Base-by-base conservation (phyloP, 345 rosid species). In the Adansonia digitata region DNA sequence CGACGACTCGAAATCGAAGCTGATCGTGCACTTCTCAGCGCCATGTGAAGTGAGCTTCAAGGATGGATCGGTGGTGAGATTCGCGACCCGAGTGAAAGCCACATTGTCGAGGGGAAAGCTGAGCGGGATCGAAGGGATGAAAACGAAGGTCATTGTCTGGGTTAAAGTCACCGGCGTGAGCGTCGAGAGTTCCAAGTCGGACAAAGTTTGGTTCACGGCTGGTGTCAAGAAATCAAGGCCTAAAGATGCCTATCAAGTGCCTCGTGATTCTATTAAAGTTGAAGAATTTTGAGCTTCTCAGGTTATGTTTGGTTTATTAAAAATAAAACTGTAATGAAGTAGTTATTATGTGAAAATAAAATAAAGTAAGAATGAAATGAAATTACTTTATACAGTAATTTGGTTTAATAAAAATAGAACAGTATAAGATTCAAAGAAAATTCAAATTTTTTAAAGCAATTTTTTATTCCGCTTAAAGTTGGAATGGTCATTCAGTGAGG, bases 121-220 rank as follows among this genome's bases (percentile, higher is more conserved):
- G 0, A 73, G 35, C 0, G 79, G 77, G 22, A 73, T 82, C 2
- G 83, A 77, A 42, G 87, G 85, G 49, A 82, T 84, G 83, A 82
- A 84, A 76, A 84, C 83, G 5, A 84, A 84, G 79, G 85, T 78
- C 1, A 29, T 84, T 4, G 80, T 84, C 11, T 84, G 87, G 85
- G 85, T 84, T 46, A 80, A 80, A 56, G 82, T 84, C 49, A 77
- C 80, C 2, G 39, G 53, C 37, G 75, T 81, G n/a, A 70, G 65
- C 14, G 79, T 81, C 7, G 84, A 84, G 77, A 72, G 84, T 71
- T 72, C 73, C 82, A 80, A 73, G 68, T 80, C 84, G n/a, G 80
- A 80, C 43, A 78, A 83, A 69, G 39, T 83, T 9, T 83, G 82
- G 78, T 81, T 83, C 76, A 83, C 74, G 24, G 79, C 86, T 24